These are phyloP conservation scores for Gossypium schwendimanii DNA, from an alignment of 441 rosid species.

Conservation along the genomic window DNA sequence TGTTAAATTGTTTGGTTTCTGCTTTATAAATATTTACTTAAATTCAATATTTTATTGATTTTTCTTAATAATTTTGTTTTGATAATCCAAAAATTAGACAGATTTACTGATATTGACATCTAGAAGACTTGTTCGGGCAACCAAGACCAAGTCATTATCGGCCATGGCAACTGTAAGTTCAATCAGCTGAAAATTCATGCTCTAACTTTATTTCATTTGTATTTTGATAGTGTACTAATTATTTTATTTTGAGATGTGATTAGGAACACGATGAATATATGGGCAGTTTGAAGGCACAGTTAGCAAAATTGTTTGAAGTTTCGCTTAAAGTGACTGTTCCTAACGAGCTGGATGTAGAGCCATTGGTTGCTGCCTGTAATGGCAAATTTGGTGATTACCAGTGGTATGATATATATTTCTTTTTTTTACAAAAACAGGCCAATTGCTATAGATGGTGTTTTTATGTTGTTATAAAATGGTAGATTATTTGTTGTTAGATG, in stretches of 20 bases:
- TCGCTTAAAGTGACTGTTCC: conserved; percentile 58
- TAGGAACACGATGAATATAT: conserved; percentile 41
- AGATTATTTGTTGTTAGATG: neutral
- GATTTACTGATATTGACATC: conserved; percentile 46
- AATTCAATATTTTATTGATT: neutral
- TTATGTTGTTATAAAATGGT: neutral
- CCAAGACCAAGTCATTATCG: conserved; percentile 28
- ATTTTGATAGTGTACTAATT: neutral
- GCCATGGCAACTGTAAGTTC: conserved; percentile 70
- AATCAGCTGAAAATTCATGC: neutral
- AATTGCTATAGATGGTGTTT: neutral
- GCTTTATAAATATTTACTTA: neutral
- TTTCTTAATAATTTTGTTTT: conserved; percentile 18
- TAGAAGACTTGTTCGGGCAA: conserved; percentile 33
- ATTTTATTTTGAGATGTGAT: neutral
- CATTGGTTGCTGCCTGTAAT: conserved; percentile 55
- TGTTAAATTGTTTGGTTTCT: neutral
- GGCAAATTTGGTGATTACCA: conserved; percentile 82
- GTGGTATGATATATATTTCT: conserved; percentile 38
- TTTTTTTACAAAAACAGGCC: neutral
- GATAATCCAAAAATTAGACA: conserved; percentile 50
- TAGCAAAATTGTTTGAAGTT: conserved; percentile 48
- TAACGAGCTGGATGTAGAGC: conserved; percentile 48
- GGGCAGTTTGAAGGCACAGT: conserved; percentile 51
- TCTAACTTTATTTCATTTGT: neutral